A percentile compares a stretch with the other conserved stretches of the same genome.
phyloP scores from a whole-genome alignment of 441 rosid species.

The Manihot esculenta region DNA sequence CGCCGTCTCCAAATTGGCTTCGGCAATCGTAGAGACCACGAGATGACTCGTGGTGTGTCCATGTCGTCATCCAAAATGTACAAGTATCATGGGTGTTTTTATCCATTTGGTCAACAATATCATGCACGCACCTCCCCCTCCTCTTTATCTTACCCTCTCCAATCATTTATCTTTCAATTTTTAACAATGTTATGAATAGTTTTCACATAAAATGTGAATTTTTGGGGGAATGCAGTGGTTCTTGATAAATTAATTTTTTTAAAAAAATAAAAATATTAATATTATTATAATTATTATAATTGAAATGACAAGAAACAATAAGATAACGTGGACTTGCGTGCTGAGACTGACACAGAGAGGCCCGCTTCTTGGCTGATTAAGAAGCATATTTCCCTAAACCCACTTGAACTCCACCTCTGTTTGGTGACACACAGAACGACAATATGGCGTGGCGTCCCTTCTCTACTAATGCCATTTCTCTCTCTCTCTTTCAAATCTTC shows the following conservation, averaged over 20 bases:
- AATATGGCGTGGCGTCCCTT: constrained; percentile 37
- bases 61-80: constrained; percentile 22
- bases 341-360: constrained; percentile 44
- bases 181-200: neutral
- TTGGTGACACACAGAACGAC: constrained; percentile 37
- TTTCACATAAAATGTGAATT: neutral
- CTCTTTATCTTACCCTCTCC: neutral
- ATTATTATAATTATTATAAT: neutral
- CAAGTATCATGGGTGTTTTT: neutral
- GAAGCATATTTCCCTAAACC: constrained; percentile 38
- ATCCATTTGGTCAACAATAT: constrained; percentile 40
- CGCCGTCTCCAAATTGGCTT: too few species aligned
- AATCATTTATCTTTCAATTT: neutral
- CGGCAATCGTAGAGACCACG: constrained; percentile 21
- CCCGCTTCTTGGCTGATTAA: constrained; percentile 33
- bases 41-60: constrained; percentile 31
- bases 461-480: too few species aligned
- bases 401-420: constrained; percentile 47
- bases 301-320: constrained; percentile 28
- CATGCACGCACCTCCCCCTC: constrained; percentile 8
- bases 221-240: neutral
- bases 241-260: neutral
- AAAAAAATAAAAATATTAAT: neutral
- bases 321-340: constrained; percentile 49
- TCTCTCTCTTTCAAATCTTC: too few species aligned